Evolutionary conservation across 192 early-diverging fungal genomes (phyloP).

Genomic region (Umbelopsis isabellina): DNA sequence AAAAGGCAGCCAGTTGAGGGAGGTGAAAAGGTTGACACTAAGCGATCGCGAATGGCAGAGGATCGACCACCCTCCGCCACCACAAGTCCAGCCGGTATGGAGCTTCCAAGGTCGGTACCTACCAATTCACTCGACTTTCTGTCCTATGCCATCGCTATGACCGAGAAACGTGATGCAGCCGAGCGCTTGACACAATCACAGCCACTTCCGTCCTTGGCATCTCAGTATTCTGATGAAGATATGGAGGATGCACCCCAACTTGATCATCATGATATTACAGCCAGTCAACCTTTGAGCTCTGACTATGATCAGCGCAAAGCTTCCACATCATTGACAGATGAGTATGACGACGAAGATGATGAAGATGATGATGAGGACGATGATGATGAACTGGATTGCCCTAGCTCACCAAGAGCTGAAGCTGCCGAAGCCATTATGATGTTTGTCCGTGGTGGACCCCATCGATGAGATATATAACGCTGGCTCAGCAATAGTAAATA

Average conservation of each 20-base stretch:
- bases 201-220: not conserved
- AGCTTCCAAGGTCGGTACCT: not conserved
- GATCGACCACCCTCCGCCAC: not conserved
- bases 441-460: slow-evolving; percentile 27
- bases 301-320: not conserved
- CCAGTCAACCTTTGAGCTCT: not conserved
- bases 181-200: not conserved
- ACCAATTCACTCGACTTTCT: slow-evolving; percentile 33
- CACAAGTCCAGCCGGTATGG: not conserved
- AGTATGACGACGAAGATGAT: not conserved
- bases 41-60: not conserved
- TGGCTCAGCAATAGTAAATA: too few species aligned
- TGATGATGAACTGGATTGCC: not conserved
- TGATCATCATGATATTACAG: not conserved
- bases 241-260: not conserved
- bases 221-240: slow-evolving; percentile 10
- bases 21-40: not conserved
- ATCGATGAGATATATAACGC: not conserved
- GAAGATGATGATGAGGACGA: slow-evolving; percentile 4
- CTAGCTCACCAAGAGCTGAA: slow-evolving; percentile 32
- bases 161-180: slow-evolving; percentile 23
- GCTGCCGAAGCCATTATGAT: slow-evolving; percentile 42
- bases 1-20: not conserved
- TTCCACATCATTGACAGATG: slow-evolving; percentile 8
- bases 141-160: slow-evolving; percentile 41